Percentiles rank a stretch among this genome's conserved stretches.
Conservation (phyloP, 2,329 filamentous ascomycete genomes). For the Myotisia sp. region DNA sequence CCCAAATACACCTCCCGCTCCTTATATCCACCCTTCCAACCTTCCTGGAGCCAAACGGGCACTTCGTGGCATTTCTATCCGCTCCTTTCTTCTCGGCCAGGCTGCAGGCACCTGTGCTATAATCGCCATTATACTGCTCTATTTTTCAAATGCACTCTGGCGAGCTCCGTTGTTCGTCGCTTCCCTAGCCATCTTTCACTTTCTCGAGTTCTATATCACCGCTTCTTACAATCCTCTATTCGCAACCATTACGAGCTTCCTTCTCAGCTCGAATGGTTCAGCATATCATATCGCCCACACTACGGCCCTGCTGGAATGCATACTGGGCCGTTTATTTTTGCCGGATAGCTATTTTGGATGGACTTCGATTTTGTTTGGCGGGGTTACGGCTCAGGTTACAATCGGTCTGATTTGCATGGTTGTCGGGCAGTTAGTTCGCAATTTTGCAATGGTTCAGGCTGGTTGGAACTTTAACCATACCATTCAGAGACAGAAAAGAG, state of each 20-base stretch:
- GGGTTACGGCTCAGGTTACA: slow-evolving; percentile 23
- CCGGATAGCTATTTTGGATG: slow-evolving; percentile 33
- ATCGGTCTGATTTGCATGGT: slow-evolving; percentile 51
- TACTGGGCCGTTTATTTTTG: slow-evolving; percentile 25
- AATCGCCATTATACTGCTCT: slow-evolving; percentile 18
- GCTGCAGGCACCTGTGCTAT: slow-evolving; percentile 24
- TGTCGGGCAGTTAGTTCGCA: slow-evolving; percentile 60
- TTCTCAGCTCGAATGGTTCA: slow-evolving; percentile 71
- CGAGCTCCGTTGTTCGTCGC: slow-evolving; percentile 40
- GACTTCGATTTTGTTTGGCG: slow-evolving; percentile 27
- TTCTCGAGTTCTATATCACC: slow-evolving; percentile 89
- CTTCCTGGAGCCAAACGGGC: slow-evolving; percentile 29
- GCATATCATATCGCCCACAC: slow-evolving; percentile 73
- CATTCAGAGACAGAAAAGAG: slow-evolving; percentile 54
- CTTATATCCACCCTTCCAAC: slow-evolving; percentile 20
- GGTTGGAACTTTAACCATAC: slow-evolving; percentile 85
- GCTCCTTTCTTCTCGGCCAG: slow-evolving; percentile 32
- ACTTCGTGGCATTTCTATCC: slow-evolving; percentile 31
- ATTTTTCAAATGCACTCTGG: slow-evolving; percentile 35
- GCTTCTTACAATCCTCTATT: slow-evolving; percentile 66
- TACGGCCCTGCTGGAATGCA: slow-evolving; percentile 58
- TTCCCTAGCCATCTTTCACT: slow-evolving; percentile 71
- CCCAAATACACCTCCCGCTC: too few relatives aligned
- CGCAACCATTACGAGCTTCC: slow-evolving; percentile 60
- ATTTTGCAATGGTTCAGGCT: slow-evolving; percentile 76